Percentiles rank a stretch among this genome's conserved stretches.
phyloP scores from a whole-genome alignment of 129 eudicot genomes.

The Erigeron canadensis region DNA sequence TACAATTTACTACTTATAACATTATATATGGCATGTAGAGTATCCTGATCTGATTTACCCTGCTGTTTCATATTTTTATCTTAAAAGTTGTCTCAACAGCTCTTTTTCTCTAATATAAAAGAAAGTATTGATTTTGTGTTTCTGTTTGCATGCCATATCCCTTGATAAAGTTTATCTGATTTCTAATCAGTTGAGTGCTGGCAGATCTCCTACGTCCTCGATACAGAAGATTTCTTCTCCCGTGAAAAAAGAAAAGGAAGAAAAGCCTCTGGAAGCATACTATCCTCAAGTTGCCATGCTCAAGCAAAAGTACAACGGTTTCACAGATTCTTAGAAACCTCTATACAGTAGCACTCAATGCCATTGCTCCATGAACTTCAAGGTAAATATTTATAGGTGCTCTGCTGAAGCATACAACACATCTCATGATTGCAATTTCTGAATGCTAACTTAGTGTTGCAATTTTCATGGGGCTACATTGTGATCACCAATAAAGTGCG shows the following conservation, averaged over 20 bases:
- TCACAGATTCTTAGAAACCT: slow-evolving; percentile 54
- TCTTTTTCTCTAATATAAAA: too few species aligned
- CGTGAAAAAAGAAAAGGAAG: slow-evolving; percentile 49
- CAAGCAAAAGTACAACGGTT: slow-evolving; percentile 57
- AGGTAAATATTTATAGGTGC: slow-evolving; percentile 22
- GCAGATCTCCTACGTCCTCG: slow-evolving; percentile 96
- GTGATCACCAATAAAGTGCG: not conserved
- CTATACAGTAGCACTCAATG: slow-evolving; percentile 22
- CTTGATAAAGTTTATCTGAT: slow-evolving; percentile 19
- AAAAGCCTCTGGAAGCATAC: slow-evolving; percentile 14
- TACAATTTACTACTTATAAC: not conserved
- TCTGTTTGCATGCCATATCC: not conserved
- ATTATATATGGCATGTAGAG: not conserved
- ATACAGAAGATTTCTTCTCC: slow-evolving; percentile 80
- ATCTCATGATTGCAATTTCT: not conserved
- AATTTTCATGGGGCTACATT: too few species aligned
- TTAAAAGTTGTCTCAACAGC: too few species aligned
- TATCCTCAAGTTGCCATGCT: slow-evolving; percentile 14
- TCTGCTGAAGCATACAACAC: not conserved
- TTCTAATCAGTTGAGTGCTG: slow-evolving; percentile 32
- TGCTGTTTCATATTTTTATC: too few species aligned
- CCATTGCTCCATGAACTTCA: slow-evolving; percentile 27
- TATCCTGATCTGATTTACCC: not conserved
- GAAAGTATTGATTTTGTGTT: too few species aligned
- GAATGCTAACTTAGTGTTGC: not conserved